Percentiles rank a stretch among this genome's conserved stretches.
These are phyloP conservation scores for Apophysomyces variabilis DNA, from an alignment of 371 early-diverging fungal species.

Conservation along the genomic window DNA sequence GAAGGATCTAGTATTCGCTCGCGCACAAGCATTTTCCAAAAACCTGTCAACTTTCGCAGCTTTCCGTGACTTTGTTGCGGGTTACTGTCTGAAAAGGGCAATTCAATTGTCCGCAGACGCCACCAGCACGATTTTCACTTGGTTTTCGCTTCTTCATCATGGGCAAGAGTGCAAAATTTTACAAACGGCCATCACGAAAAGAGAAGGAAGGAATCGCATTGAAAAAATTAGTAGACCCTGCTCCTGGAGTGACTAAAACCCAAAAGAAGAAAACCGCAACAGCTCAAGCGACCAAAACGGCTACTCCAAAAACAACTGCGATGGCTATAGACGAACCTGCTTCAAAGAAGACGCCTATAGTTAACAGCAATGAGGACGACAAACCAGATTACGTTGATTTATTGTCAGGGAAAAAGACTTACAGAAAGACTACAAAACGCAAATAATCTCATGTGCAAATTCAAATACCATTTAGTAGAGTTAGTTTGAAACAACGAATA, in stretches of 20 bases:
- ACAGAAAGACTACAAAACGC: conserved; percentile 45
- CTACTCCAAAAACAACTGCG: conserved; percentile 16
- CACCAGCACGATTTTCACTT: no score
- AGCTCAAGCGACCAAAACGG: conserved; percentile 20
- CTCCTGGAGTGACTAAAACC: conserved; percentile 25
- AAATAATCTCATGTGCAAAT: conserved; percentile 17
- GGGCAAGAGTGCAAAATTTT: conserved; percentile 68
- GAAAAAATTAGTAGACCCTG: conserved; percentile 31
- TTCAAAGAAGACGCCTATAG: conserved; percentile 16
- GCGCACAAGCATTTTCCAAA: no score
- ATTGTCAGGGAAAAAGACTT: conserved; percentile 51
- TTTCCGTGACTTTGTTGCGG: no score
- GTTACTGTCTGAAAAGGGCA: no score
- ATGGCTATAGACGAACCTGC: conserved; percentile 32
- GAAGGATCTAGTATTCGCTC: no score
- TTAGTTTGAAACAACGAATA: conserved; percentile 1
- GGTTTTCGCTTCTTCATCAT: conserved; percentile 24
- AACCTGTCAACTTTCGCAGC: no score
- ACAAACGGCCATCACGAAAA: conserved; percentile 62
- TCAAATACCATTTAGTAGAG: neutral
- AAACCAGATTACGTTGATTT: conserved; percentile 54
- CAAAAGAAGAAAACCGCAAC: conserved; percentile 20
- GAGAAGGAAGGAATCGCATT: conserved; percentile 56
- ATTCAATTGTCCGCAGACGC: no score
- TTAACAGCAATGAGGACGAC: conserved; percentile 20